These are phyloP conservation scores for Poronia punctata DNA, from an alignment of 495 filamentous ascomycete species.

Conservation along the genomic window DNA sequence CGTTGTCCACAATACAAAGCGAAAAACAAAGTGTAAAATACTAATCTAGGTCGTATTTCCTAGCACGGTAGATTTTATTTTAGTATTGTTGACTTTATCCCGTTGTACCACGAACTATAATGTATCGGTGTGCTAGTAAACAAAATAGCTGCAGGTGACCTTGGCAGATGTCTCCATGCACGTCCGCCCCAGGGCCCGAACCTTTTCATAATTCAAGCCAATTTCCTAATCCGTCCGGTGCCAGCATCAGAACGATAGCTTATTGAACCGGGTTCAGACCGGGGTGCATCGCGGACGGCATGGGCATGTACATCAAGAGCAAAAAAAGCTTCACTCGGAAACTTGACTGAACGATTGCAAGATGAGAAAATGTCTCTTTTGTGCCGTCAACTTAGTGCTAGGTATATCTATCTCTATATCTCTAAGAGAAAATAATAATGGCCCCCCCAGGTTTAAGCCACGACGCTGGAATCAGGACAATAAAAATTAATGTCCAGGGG, in stretches of 20 bases:
- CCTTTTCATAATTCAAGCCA: constrained; percentile 4
- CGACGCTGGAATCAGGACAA: constrained; percentile 5
- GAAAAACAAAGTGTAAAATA: background rate
- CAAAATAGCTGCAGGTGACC: constrained; percentile 12
- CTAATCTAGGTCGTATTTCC: too few relatives aligned
- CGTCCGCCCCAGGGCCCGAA: constrained; percentile 5
- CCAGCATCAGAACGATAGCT: constrained; percentile 2
- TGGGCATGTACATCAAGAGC: too few relatives aligned
- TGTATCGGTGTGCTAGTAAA: constrained; percentile 10
- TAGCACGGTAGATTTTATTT: background rate
- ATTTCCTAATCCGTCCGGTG: constrained; percentile 9
- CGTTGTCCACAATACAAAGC: constrained; percentile 11
- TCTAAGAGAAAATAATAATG: constrained; percentile 15
- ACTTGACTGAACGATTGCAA: too few relatives aligned
- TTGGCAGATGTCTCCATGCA: constrained; percentile 11
- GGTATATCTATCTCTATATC: too few relatives aligned
- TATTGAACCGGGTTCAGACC: constrained; percentile 1
- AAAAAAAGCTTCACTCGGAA: constrained; percentile 5
- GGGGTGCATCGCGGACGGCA: too few relatives aligned
- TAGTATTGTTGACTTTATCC: too few relatives aligned
- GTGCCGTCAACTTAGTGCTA: constrained; percentile 13
- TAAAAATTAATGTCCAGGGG: constrained; percentile 9
- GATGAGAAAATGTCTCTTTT: too few relatives aligned
- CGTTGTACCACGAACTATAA: too few relatives aligned
- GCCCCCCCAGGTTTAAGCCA: constrained; percentile 13